Conservation (phyloP, 2,329 filamentous ascomycete genomes). For the Sporothrix humicola region DNA sequence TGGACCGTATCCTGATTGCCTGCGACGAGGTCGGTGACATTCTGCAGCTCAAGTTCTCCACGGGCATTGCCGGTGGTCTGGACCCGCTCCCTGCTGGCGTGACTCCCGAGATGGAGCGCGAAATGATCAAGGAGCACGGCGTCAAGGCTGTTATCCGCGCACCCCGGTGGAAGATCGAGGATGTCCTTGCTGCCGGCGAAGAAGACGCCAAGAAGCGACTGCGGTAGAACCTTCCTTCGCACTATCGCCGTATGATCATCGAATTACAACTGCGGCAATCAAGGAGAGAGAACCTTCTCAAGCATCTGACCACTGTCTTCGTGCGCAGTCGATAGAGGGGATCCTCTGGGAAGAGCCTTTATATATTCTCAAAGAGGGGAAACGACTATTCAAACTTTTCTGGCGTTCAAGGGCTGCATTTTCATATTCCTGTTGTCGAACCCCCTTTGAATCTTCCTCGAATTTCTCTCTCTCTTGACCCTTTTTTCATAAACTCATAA, state of each 20-base stretch:
- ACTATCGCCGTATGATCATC: constrained; percentile 31
- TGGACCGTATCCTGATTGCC: constrained; percentile 85
- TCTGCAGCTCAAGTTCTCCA: constrained; percentile 96
- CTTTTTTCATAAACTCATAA: background rate
- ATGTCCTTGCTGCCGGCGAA: constrained; percentile 68
- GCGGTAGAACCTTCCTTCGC: constrained; percentile 40
- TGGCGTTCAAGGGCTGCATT: constrained; percentile 32
- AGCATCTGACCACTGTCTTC: constrained; percentile 32
- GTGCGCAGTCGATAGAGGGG: constrained; percentile 32
- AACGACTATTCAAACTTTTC: constrained; percentile 2
- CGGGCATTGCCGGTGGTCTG: constrained; percentile 86
- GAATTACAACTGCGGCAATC: constrained; percentile 30
- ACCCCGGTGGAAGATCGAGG: constrained; percentile 83
- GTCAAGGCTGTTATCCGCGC: constrained; percentile 75
- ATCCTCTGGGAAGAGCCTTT: background rate
- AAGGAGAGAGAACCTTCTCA: constrained; percentile 31
- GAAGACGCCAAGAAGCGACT: constrained; percentile 43
- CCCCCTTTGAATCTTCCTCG: background rate
- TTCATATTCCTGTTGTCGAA: constrained; percentile 17
- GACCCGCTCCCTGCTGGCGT: constrained; percentile 75
- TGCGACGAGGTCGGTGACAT: constrained; percentile 93
- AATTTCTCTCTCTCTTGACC: background rate
- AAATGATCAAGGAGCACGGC: constrained; percentile 66
- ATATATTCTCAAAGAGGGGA: background rate
- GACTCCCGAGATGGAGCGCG: constrained; percentile 72